A percentile compares a stretch with the other conserved stretches of the same genome.
phyloP scores from a whole-genome alignment of 257 asterid species.

The Linderniella brevidens region DNA sequence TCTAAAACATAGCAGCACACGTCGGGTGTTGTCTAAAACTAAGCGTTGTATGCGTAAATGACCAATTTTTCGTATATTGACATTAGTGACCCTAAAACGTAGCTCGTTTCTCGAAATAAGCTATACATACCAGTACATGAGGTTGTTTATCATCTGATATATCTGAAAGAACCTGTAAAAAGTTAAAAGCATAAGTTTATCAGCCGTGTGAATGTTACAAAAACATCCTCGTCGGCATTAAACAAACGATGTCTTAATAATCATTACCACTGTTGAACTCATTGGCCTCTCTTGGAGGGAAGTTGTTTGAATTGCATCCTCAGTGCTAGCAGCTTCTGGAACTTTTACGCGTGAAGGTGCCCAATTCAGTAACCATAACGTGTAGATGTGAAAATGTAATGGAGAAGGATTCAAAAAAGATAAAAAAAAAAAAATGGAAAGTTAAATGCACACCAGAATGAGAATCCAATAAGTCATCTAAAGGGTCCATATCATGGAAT shows the following conservation, averaged over 20 bases:
- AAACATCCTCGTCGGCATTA: too few species aligned
- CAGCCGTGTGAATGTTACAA: too few species aligned
- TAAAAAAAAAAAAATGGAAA: slow-evolving; percentile 1
- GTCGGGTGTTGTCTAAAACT: too few species aligned
- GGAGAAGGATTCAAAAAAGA: too few species aligned
- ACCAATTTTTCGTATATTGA: too few species aligned
- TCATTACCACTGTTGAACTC: slow-evolving; percentile 65
- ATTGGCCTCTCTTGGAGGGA: slow-evolving; percentile 63
- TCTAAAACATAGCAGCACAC: too few species aligned
- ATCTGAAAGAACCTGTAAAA: slow-evolving; percentile 64
- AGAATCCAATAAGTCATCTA: slow-evolving; percentile 32
- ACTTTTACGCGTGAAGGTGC: slow-evolving; percentile 8
- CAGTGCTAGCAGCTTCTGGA: slow-evolving; percentile 42
- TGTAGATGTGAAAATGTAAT: not conserved
- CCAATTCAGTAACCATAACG: not conserved
- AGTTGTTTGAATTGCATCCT: slow-evolving; percentile 69
- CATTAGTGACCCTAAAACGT: too few species aligned
- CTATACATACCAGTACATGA: too few species aligned
- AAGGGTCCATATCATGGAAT: slow-evolving; percentile 29
- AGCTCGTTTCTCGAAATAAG: too few species aligned
- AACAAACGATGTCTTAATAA: not conserved
- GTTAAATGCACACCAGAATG: slow-evolving; percentile 24
- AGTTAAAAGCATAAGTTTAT: too few species aligned
- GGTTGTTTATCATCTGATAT: slow-evolving; percentile 27
- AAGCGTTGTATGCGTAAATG: too few species aligned